Evolutionary conservation across 1,284 basidiomycete species (phyloP).

Genomic region (Tremellales sp.): DNA sequence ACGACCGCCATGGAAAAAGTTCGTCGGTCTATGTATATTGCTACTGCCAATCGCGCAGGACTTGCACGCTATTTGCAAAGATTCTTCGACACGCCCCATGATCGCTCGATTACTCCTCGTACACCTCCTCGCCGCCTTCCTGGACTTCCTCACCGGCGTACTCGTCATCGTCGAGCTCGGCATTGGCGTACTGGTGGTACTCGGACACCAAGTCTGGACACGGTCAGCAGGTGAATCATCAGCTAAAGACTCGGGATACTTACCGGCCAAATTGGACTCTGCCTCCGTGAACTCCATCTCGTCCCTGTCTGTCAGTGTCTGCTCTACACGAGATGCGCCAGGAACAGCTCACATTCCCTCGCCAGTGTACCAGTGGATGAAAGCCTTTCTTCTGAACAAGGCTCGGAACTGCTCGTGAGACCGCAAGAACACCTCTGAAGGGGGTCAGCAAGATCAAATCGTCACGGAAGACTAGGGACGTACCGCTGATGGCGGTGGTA

Average conservation of each 20-base stretch:
- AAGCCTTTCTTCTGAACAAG: constrained; percentile 70
- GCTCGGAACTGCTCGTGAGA: constrained; percentile 66
- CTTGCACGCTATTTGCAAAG: no score
- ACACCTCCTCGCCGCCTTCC: constrained; percentile 8
- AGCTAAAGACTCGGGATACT: constrained; percentile 42
- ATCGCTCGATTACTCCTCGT: not conserved
- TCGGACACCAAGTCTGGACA: not conserved
- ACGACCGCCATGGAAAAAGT: no score
- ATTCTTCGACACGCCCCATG: no score
- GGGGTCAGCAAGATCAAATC: not conserved
- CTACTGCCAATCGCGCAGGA: no score
- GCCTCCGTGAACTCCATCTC: constrained; percentile 83
- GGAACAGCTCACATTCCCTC: constrained; percentile 66
- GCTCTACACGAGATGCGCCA: not conserved
- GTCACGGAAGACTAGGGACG: not conserved
- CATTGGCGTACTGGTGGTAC: constrained; percentile 20
- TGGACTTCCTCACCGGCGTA: constrained; percentile 11
- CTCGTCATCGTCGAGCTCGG: constrained; percentile 32
- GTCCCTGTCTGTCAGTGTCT: constrained; percentile 49
- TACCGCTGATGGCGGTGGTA: constrained; percentile 71
- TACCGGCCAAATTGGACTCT: constrained; percentile 44
- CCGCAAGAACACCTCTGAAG: constrained; percentile 74
- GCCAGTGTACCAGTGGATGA: constrained; percentile 82
- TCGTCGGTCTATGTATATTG: no score
- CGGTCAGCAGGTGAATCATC: constrained; percentile 24